Base-by-base conservation (phyloP, 2,329 filamentous ascomycete species). In the Penicillium sp. region DNA sequence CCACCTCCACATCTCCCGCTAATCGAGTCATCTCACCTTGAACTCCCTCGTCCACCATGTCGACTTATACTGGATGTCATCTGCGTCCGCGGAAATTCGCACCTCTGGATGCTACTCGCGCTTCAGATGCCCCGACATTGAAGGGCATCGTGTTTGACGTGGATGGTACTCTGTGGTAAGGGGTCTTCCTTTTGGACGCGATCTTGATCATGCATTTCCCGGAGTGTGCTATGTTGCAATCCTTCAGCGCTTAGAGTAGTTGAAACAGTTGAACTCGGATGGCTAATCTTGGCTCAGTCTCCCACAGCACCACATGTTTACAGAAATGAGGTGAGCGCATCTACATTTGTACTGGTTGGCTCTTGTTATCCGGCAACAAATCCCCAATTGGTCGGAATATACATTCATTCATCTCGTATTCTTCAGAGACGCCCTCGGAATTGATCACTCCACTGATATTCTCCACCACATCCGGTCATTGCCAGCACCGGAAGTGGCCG, bases 241-340 rank as follows among this genome's bases (percentile, higher is more conserved):
- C 18, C 18, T 22, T 22, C 5, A 22, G 18, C 18, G 18, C 9
- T 22, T 22, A 9, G 18, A 22, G 9, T 9, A 22, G 9, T 22
- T 22, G 18, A 22, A 9, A 22, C 5, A 22, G 18, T 22, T 9
- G 25, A 6, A n/a, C 22, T 36, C 33, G 22, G 3, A 8, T 17
- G 9, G 28, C 50, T 54, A 32, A 56, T 41, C 10, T 32, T 9
- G 26, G 13, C 11, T 30, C 11, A 94, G 88, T 61, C 70, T 89
- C 41, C 90, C 90, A 0, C 90, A 96, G 66, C 92, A 84, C 52
- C 86, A 95, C 74, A 98, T 96, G 90, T 96, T 96, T 66, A 64
- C 67, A 13, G 76, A 93, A 58, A 96, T 98, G 90, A 82, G 78
- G 64, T 74, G 66, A 41, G 56, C 12, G 12, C 11, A n/a, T n/a